Evolutionary conservation across 1,284 basidiomycete species (phyloP).

Genomic region (Trametes pubescens): DNA sequence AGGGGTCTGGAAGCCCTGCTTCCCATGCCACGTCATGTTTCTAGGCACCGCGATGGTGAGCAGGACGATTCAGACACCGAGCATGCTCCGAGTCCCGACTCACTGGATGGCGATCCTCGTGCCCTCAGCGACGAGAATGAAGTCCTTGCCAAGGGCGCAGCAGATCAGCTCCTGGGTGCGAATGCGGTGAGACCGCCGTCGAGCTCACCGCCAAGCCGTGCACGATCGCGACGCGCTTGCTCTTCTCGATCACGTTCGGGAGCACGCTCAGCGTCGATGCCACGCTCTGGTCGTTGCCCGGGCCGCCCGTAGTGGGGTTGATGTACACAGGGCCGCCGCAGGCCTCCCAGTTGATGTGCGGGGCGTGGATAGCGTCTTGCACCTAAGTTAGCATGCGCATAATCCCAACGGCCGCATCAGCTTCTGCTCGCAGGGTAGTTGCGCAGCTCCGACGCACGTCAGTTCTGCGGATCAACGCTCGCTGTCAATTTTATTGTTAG

Average conservation of each 20-base stretch:
- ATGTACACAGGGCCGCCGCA: constrained; percentile 59
- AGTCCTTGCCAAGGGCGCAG: constrained; percentile 48
- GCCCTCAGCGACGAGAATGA: constrained; percentile 63
- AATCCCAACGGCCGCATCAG: neutral
- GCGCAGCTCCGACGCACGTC: constrained; percentile 43
- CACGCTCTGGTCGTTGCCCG: constrained; percentile 45
- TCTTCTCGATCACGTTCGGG: constrained; percentile 51
- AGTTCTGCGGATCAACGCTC: constrained; percentile 38
- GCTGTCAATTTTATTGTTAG: constrained; percentile 27
- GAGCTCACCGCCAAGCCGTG: constrained; percentile 37
- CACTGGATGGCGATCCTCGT: constrained; percentile 68
- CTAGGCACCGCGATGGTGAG: constrained; percentile 23
- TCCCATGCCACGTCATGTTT: constrained; percentile 51
- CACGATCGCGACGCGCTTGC: constrained; percentile 48
- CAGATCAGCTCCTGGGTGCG: neutral
- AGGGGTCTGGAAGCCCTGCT: constrained; percentile 51
- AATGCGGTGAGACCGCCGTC: neutral
- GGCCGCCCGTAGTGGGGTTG: constrained; percentile 44
- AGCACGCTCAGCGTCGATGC: constrained; percentile 49
- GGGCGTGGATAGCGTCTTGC: constrained; percentile 67
- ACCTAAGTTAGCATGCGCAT: constrained; percentile 53
- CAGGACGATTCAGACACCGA: no score
- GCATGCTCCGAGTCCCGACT: constrained; percentile 24
- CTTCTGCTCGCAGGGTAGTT: neutral
- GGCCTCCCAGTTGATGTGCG: constrained; percentile 58